These are phyloP conservation scores for Metschnikowia koreensis DNA, from an alignment of 805 yeast genomes.

Conservation along the genomic window DNA sequence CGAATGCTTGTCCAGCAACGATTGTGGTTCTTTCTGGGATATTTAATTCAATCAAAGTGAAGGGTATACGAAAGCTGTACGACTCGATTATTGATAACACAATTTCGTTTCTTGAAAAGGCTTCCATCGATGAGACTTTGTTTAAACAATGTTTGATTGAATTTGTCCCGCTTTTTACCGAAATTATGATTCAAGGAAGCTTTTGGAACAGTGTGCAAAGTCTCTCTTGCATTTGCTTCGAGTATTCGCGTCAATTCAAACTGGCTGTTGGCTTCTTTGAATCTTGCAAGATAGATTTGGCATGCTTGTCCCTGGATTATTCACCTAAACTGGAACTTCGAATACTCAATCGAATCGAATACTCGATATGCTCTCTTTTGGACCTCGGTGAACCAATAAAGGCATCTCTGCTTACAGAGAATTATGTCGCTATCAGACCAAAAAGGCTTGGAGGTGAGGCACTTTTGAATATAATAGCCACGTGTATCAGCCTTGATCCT, in stretches of 20 bases:
- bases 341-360: conserved; percentile 1
- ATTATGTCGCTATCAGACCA: neutral
- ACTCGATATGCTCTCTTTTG: conserved; percentile 3
- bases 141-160: conserved; percentile 1
- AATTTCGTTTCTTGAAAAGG: neutral
- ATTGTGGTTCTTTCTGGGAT: neutral
- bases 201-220: neutral
- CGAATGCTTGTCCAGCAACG: neutral
- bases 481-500: neutral
- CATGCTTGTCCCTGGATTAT: neutral
- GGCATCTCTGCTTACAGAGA: neutral
- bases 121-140: neutral
- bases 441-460: neutral
- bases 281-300: conserved; percentile 4
- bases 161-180: conserved; percentile 1
- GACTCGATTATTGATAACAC: neutral
- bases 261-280: conserved; percentile 2
- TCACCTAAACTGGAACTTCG: neutral
- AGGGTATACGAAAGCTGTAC: neutral
- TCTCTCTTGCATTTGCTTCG: conserved; percentile 12
- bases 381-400: neutral
- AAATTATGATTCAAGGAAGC: neutral
- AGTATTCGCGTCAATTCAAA: conserved; percentile 4
- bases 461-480: neutral
- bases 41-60: neutral